Evolutionary conservation across 1,284 basidiomycete genomes (phyloP), one percentile per base, ranked within the genome.

Genomic region (Athelia sp.): DNA sequence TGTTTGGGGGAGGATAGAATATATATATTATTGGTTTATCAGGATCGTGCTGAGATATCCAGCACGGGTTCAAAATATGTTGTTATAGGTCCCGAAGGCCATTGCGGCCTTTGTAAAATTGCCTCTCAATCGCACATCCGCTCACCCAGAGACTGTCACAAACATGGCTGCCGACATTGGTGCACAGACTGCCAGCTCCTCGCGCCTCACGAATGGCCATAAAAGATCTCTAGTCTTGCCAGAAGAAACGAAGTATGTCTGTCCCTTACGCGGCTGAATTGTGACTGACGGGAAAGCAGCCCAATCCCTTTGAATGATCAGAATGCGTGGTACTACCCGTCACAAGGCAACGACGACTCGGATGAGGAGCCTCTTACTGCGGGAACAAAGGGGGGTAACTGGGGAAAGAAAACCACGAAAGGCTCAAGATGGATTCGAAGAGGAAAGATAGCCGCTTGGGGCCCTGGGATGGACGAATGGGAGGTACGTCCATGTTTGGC

Each of bases 361-460:
- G 82, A 85, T 52, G 82, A 81, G 19, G 79, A 81, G 52, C 73
- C 78, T 29, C 62, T 76, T 23, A 62, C 67, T 51, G 65, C 68
- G 51, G 73, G 68, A 47, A 68, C 73, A 42, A 73, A 68, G 13
- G 69, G 71, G 40, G 86, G 89, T 31, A 91, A 91, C 57, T 91
- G 88, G 88, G 88, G 89, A 3, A 79, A 81, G 51, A 91, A 91
- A 65, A 74, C 73, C 10, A 65, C 73, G 50, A 79, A 78, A 59
- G 81, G 81, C 24, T 81, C 87, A 32, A 74, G 86, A 58, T 91
- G 87, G 86, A 75, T 84, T 43, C 78, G 87, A 15, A 79, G 74
- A 60, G 87, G 87, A 34, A 91, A 91, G 66, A 79, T 89, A 53
- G 78, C 78, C 11, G 71, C 82, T 14, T 91, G 88, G 88, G 87